Evolutionary conservation across 2,329 filamentous ascomycete genomes (phyloP).

Genomic region (Diaporthe australafricana): DNA sequence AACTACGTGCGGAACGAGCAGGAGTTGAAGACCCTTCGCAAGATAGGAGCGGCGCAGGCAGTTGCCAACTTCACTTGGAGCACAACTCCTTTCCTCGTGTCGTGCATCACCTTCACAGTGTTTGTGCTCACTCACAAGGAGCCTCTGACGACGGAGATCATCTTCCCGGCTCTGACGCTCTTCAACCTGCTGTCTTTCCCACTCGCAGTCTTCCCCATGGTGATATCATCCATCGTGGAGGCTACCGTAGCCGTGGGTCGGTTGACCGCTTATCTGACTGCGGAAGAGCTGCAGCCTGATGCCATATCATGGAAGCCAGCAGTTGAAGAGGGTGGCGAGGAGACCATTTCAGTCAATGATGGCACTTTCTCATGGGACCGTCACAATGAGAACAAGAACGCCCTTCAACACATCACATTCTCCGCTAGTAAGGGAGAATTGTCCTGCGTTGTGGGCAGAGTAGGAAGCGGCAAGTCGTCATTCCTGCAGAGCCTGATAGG

Average conservation of each 20-base stretch:
- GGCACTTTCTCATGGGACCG: slow-evolving; percentile 96
- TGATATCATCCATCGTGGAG: slow-evolving; percentile 96
- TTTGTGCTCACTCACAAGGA: slow-evolving; percentile 87
- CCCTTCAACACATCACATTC: slow-evolving; percentile 87
- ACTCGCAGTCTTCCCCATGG: slow-evolving; percentile 93
- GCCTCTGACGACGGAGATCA: slow-evolving; percentile 91
- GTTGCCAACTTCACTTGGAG: slow-evolving; percentile 99
- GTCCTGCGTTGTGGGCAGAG: slow-evolving; percentile 90
- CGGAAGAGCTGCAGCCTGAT: slow-evolving; percentile 90
- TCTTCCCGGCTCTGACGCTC: slow-evolving; percentile 92
- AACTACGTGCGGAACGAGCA: slow-evolving; percentile 96
- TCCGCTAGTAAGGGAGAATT: slow-evolving; percentile 92
- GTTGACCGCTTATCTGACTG: slow-evolving; percentile 84
- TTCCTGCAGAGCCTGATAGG: slow-evolving; percentile 89
- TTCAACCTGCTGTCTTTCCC: slow-evolving; percentile 98
- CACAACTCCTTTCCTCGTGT: slow-evolving; percentile 96
- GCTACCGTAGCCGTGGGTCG: slow-evolving; percentile 92
- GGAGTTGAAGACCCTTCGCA: slow-evolving; percentile 93
- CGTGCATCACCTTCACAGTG: slow-evolving; percentile 94
- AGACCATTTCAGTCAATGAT: slow-evolving; percentile 84
- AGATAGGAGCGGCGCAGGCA: slow-evolving; percentile 94
- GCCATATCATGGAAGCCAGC: slow-evolving; percentile 79
- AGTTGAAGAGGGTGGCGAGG: slow-evolving; percentile 82
- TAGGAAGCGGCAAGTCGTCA: slow-evolving; percentile 96
- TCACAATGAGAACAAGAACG: slow-evolving; percentile 72